Conservation (phyloP, 106 monocot genomes). For the Chionographis japonica region DNA sequence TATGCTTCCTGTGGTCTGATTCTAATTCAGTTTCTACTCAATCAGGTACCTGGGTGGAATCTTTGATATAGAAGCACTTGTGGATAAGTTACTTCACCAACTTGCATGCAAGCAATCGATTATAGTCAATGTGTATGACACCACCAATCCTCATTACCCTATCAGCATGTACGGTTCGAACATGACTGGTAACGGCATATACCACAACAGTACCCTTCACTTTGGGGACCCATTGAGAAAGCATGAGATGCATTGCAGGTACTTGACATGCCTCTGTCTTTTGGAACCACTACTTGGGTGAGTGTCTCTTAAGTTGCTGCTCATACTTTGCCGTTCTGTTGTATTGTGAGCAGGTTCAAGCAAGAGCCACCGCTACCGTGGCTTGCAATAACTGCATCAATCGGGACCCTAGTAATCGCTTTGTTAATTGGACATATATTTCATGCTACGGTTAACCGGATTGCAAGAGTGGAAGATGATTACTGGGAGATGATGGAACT, state of each 20-base stretch:
- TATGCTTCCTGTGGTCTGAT: neutral
- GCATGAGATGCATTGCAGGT: slow-evolving; percentile 99
- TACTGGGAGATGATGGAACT: slow-evolving; percentile 89
- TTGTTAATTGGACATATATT: slow-evolving; percentile 89
- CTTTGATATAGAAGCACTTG: slow-evolving; percentile 90
- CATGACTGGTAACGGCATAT: slow-evolving; percentile 40
- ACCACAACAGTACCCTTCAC: slow-evolving; percentile 74
- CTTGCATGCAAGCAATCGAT: slow-evolving; percentile 93
- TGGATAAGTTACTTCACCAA: slow-evolving; percentile 96
- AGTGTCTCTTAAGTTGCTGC: neutral
- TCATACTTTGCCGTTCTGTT: neutral
- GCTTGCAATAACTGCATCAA: slow-evolving; percentile 91
- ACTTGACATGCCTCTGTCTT: slow-evolving; percentile 10
- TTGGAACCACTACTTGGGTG: neutral
- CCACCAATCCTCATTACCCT: slow-evolving; percentile 51
- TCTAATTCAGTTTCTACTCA: neutral
- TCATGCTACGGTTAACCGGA: slow-evolving; percentile 92
- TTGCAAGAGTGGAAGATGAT: slow-evolving; percentile 97
- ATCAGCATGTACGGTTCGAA: slow-evolving; percentile 94
- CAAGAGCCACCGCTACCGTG: slow-evolving; percentile 81
- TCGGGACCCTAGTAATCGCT: slow-evolving; percentile 84
- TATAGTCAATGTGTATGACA: slow-evolving; percentile 90
- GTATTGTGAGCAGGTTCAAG: slow-evolving; percentile 58
- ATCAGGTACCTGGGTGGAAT: slow-evolving; percentile 94
- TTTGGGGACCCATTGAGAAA: slow-evolving; percentile 93